Base-by-base conservation (phyloP, 441 rosid genomes). In the Breynia disticha region DNA sequence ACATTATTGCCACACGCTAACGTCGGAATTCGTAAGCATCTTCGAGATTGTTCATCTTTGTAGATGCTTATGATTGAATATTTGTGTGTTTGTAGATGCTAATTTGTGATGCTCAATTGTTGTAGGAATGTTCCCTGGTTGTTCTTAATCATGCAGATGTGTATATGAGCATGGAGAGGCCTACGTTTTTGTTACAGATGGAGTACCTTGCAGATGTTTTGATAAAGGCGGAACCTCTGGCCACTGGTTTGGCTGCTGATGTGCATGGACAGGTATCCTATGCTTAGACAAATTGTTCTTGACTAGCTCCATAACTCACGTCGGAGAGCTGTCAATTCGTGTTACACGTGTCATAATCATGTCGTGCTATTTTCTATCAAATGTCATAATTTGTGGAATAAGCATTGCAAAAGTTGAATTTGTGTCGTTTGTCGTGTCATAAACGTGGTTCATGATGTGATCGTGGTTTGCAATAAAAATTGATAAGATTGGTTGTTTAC, bases 191-290 rank as follows among this genome's bases (percentile, higher is more conserved):
- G 54, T 63, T 84, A 43, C 79, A 81, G 56, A 73, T 77, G 82
- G 81, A 81, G 55, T 84, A 81, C 64, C 81, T 75, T 64, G 79
- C 88, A 16, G 87, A 86, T 72, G 59, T 88, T 66, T 68, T 88
- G 67, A 75, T 88, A 14, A 86, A 85, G 66, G 78, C 78, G 32
- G 91, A 77, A 63, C 97, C 97, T 70, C 72, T 93, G 62, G 84
- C 85, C 43, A 86, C 95, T 48, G 98, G 97, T 64, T 73, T 87
- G 74, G 97, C 97, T 10, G 72, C 78, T 72, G 97, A 88, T 64
- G 91, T 91, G 55, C 95, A 90, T 18, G 98, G 98, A 20, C 95
- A 87, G 90, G 96, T 87, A 73, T 55, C 16, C 0, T 43, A 22
- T 51, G n/a, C 15, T 14, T 1, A 38, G 5, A 28, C 35, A 28